Evolutionary conservation across 305 asterid genomes (phyloP), one percentile per base, ranked within the genome.

Genomic region (Ilex paraguariensis): DNA sequence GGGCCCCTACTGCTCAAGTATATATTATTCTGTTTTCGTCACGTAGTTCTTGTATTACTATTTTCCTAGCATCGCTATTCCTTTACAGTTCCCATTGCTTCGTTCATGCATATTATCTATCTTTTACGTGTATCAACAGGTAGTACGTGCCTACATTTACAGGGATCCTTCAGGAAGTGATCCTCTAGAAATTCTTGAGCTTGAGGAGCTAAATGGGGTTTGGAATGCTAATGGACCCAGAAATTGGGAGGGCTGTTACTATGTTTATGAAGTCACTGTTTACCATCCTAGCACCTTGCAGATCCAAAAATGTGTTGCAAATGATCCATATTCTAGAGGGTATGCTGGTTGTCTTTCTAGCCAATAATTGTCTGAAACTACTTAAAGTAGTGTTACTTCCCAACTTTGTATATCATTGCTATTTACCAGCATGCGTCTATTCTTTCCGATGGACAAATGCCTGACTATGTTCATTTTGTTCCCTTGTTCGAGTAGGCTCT

Each of bases 1-100:
- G 96, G 99, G 97, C 99, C 58, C 97, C 99, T 57, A 90, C 97
- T 74, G 97, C 99, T 45, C 97, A 86, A 84, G 99, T 84, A 70
- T 72, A 72, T 65, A 49, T 69, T 64, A 46, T 54, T 54, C 63
- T 61, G 52, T 10, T 54, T 40, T 36, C 42, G 9, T 36, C 42
- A 36, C 6, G 0, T 36, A 36, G 42, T 36, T 36, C 42, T 36
- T 36, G 42, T 21, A 21, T 21, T 21, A 21, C 28, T 2, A 21
- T 21, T 21, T 21, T 1, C 42, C 6, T 12, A 49, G 16, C 53
- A 49, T 2, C 53, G 0, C 31, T 52, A 52, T 14, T 15, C 56
- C 31, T 5, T 10, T 5, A 52, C 56, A 6, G 14, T 56, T 36
- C 44, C 31, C 14, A 39, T 32, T n/a, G 11, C n/a, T 55, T 56